These are phyloP conservation scores for Fragaria iinumae DNA, from an alignment of 306 rosid genomes.

Conservation along the genomic window DNA sequence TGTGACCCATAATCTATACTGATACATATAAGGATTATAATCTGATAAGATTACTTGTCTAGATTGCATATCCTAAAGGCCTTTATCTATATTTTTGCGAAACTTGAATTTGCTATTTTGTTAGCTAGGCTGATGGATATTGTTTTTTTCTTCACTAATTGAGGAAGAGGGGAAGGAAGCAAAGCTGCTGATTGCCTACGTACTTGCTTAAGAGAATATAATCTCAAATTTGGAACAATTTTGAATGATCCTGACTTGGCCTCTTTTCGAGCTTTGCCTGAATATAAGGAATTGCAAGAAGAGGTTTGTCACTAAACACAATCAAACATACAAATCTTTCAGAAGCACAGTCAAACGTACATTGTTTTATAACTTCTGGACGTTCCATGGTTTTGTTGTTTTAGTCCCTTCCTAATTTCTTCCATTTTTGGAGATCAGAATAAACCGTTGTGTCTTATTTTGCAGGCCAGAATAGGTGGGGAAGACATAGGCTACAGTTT, in stretches of 20 bases:
- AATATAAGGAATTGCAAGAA: conserved; percentile 88
- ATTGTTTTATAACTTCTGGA: not conserved
- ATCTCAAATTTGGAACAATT: conserved; percentile 88
- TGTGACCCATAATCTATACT: not conserved
- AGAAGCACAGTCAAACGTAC: not conserved
- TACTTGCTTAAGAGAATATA: conserved; percentile 78
- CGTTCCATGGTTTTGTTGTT: not conserved
- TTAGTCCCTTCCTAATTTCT: not conserved
- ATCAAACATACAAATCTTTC: not conserved
- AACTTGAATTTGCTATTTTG: not conserved
- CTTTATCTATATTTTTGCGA: not conserved
- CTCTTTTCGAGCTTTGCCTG: conserved; percentile 93
- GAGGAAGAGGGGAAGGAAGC: conserved; percentile 93
- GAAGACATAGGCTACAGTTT: conserved; percentile 92
- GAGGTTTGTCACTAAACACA: conserved; percentile 56
- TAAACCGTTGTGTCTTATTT: conserved; percentile 11
- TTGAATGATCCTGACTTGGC: conserved; percentile 98
- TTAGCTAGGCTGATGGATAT: conserved; percentile 28
- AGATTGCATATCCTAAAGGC: not conserved
- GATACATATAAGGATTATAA: too few species aligned
- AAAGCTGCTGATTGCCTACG: conserved; percentile 90
- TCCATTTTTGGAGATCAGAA: conserved; percentile 12
- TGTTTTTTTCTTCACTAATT: conserved; percentile 39
- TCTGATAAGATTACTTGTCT: not conserved
- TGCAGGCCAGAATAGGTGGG: conserved; percentile 93